Evolutionary conservation across 2,329 filamentous ascomycete species (phyloP).

Genomic region (Diaporthe longicolla): DNA sequence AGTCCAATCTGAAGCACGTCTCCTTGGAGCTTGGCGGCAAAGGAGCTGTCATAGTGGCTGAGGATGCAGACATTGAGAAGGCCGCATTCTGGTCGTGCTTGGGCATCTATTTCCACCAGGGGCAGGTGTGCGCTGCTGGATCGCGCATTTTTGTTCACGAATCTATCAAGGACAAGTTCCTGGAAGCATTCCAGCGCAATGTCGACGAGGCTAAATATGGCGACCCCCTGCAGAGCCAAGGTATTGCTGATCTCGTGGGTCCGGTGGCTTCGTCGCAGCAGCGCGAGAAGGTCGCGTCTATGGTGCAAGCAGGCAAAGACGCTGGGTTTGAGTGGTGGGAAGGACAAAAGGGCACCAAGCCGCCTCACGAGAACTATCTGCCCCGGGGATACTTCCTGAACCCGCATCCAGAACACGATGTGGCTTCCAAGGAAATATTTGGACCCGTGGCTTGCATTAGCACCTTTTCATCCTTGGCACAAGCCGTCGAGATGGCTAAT

Average conservation of each 20-base stretch:
- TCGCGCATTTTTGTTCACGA: conserved; percentile 3
- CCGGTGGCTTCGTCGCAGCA: conserved; percentile 7
- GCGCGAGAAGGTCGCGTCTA: not conserved
- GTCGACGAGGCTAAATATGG: conserved; percentile 5
- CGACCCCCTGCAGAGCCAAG: not conserved
- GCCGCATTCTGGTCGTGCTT: conserved; percentile 2
- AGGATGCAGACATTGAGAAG: not conserved
- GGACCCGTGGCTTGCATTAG: not conserved
- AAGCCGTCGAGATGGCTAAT: not conserved
- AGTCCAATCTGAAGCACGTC: conserved; percentile 2
- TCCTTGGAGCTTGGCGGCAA: conserved; percentile 2
- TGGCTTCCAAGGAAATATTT: not conserved
- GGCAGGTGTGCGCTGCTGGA: not conserved
- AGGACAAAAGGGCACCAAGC: not conserved
- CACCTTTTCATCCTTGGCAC: not conserved
- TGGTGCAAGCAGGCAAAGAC: conserved; percentile 9
- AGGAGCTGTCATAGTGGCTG: not conserved
- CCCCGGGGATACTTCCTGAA: not conserved
- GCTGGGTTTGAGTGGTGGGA: conserved; percentile 6
- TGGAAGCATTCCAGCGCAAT: not conserved
- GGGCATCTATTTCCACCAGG: conserved; percentile 11
- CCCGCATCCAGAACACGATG: not conserved
- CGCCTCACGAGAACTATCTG: conserved; percentile 1
- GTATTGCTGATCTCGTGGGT: not conserved
- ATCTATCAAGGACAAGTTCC: not conserved